Evolutionary conservation across 164 flowering plant genomes (phyloP), one percentile per base, ranked within the genome.

Genomic region (Aristolochia contorta): DNA sequence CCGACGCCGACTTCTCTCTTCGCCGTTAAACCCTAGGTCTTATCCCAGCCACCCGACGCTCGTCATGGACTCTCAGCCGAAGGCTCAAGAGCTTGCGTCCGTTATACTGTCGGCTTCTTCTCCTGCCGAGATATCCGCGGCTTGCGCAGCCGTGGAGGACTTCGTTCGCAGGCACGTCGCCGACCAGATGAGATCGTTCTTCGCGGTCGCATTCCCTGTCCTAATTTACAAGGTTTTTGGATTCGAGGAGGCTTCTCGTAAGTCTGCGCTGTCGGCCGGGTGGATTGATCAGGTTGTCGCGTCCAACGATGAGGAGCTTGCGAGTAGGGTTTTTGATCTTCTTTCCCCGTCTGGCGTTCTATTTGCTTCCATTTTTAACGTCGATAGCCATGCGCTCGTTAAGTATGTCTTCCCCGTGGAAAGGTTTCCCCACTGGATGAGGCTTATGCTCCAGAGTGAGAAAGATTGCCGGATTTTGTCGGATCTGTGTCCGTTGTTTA

Each of bases 371-470:
- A 77, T 91, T 49, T 68, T 68, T 23, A 69, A 82, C 43, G 82
- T 83, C 20, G 97, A 91, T 73, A 72, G 84, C 6, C 76, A 71
- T 0, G 69, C 75, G 0, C 83, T 88, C 4, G 90, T 91, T 15
- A 85, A 82, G 21, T 91, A 78, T 63, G 81, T 88, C 24, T 91
- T 91, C 66, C 97, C 96, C 1, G 30, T 51, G 7, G 97, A 91
- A 59, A 68, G 97, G 47, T 67, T 91, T 64, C 97, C 97, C 2
- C 84, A 83, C 59, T 91, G 96, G 96, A 75, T 70, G 33, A 69
- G 84, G 43, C 71, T 79, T 55, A 56, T 80, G 84, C 74, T 88
- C 27, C 74, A 75, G 21, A 71, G 47, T 19, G 78, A 69, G 49
- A 67, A 68, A 41, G 80, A 84, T 56, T 68, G 75, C 21, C 68